These are phyloP conservation scores for Lentinula guzmanii DNA, from an alignment of 768 basidiomycete genomes.

Conservation along the genomic window DNA sequence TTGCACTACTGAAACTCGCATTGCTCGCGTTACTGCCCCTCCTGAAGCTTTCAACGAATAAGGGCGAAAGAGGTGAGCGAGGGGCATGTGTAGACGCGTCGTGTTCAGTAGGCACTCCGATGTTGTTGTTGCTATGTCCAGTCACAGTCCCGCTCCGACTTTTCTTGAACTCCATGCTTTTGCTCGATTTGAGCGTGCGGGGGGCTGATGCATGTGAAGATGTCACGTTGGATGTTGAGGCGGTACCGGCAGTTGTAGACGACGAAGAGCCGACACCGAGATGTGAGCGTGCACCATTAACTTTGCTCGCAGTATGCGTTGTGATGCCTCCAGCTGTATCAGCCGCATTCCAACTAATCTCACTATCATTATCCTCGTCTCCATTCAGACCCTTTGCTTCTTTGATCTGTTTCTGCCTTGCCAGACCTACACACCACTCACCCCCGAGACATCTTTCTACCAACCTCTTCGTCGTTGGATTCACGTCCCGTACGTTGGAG, in stretches of 20 bases:
- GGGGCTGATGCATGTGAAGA: not conserved
- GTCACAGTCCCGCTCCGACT: slow-evolving; percentile 11
- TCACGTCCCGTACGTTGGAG: slow-evolving; percentile 73
- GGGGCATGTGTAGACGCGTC: slow-evolving; percentile 10
- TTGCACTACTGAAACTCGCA: slow-evolving; percentile 21
- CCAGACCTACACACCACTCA: slow-evolving; percentile 78
- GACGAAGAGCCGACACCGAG: slow-evolving; percentile 13
- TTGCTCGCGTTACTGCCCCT: slow-evolving; percentile 34
- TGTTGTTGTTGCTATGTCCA: not conserved
- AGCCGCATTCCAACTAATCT: slow-evolving; percentile 9
- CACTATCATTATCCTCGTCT: not conserved
- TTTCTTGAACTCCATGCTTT: slow-evolving; percentile 60
- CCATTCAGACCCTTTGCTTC: not conserved
- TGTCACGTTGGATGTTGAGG: not conserved
- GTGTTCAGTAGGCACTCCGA: not conserved
- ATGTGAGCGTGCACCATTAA: slow-evolving; percentile 12
- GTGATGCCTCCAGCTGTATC: slow-evolving; percentile 8
- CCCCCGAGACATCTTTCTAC: slow-evolving; percentile 87
- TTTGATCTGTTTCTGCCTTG: slow-evolving; percentile 14
- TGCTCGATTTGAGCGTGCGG: slow-evolving; percentile 53
- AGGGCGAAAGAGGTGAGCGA: slow-evolving; percentile 24
- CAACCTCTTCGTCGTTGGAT: slow-evolving; percentile 81
- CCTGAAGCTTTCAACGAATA: slow-evolving; percentile 25
- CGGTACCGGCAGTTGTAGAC: not conserved
- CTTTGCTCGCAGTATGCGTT: slow-evolving; percentile 6